Base-by-base conservation (phyloP, 2,329 filamentous ascomycete genomes). In the Aaosphaeria arxii region DNA sequence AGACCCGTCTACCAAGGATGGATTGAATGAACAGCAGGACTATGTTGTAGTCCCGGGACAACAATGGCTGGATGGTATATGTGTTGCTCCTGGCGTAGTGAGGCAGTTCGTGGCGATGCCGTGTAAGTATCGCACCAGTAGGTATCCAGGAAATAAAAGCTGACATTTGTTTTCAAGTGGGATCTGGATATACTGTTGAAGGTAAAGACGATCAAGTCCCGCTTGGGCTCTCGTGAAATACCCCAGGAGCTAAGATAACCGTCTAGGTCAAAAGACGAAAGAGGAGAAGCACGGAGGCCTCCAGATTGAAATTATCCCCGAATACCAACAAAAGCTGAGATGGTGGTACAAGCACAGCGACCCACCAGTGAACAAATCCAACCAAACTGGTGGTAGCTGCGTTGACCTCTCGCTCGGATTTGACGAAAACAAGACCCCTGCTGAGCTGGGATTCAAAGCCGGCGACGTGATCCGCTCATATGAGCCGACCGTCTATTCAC, bases 21-120 rank as follows among this genome's bases (percentile, higher is more conserved):
- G 33, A 36, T 9, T 9, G 33, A n/a, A 36, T 9, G n/a, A 36
- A 36, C 33, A 36, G 1, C 75, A 77, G 49, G 74, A 77, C 52
- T 77, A 77, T 50, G 39, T 77, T 3, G 66, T 76, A 7, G 59
- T 71, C 4, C 71, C 70, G 1, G 31, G 45, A 0, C 74, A 77
- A 48, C 44, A 47, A 3, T 75, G 70, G 73, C 58, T 78, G 1
- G 73, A 77, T 56, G 75, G 74, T 1, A 68, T 76, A 31, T 66
- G 67, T 1, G 57, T 50, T 1, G 43, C 41, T 1, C 51, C 68
- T 30, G 71, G 72, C 1, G 56, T 58, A 1, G 72, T 78, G 4
- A 66, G 72, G 7, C 77, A 80, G 49, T 79, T 80, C 49, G 72
- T 78, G 3, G 75, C 76, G 1, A 74, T 75, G 68, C 71, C 74